Evolutionary conservation across 179 eudicot species (phyloP), one percentile per base, ranked within the genome.

Genomic region (Pouteria campechiana): DNA sequence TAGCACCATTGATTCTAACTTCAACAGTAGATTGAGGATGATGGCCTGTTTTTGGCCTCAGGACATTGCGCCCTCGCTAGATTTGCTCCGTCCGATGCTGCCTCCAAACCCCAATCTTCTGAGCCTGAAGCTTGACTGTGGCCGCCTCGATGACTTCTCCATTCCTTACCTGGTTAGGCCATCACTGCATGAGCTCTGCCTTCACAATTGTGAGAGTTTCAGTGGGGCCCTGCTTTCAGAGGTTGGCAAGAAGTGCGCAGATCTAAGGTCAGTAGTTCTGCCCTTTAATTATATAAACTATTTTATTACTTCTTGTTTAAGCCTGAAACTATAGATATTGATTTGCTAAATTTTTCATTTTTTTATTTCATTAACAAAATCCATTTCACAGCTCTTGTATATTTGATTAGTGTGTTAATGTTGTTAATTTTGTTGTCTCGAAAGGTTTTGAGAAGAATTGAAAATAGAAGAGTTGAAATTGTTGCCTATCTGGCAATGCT

Each of bases 91-190:
- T 55, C 83, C 82, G 12, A 55, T 77, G 17, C 51, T 84, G 25
- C 94, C 87, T n/a, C 48, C 49, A 46, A 88, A 84, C 55, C 78
- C 79, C 44, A 54, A 68, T 56, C 64, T 88, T 30, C 59, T 43
- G 23, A 84, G 74, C 82, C 57, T 88, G 54, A 75, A 78, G 74
- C 43, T 84, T 19, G 88, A 88, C 47, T 88, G 95, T 49, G 49
- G 72, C 41, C 83, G 93, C 28, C 88, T 88, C 28, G 78, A 77
- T 37, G 97, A 88, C 56, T 57, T 75, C 1, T 77, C 88, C 5
- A 66, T 88, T 28, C 52, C 64, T 50, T 55, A 35, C 17, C 76
- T 88, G 45, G 65, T 78, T 11, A 72, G 65, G 0, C 85, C 97
- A 20, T 78, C 95, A 17, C 65, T 84, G 65, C 76, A 54, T 1